Evolutionary conservation across 257 asterid species (phyloP).

Genomic region (Petunia axillaris): DNA sequence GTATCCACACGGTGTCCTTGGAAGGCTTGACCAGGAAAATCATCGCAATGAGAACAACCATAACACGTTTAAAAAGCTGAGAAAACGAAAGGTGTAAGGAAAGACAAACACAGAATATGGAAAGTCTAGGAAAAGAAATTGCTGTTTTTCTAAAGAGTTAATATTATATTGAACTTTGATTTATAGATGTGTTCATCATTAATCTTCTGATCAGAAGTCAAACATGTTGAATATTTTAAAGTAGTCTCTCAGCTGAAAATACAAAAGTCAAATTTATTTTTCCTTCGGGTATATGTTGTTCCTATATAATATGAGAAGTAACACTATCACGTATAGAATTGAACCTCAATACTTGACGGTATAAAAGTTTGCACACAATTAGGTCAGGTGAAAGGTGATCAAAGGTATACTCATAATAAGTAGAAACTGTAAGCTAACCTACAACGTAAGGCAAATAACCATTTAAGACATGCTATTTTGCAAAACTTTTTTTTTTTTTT

Average conservation of each 20-base stretch:
- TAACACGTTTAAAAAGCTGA: neutral
- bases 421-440: no score
- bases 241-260: no score
- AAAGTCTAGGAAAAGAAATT: constrained; percentile 15
- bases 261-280: neutral
- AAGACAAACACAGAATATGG: neutral
- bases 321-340: no score
- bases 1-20: neutral
- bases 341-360: neutral
- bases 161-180: neutral
- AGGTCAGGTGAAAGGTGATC: no score
- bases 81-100: constrained; percentile 12
- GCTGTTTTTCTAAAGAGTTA: neutral
- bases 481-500: no score
- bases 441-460: no score
- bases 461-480: no score
- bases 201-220: neutral
- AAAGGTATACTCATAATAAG: no score
- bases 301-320: no score
- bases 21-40: neutral
- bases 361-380: no score
- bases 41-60: neutral
- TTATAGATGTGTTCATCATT: neutral
- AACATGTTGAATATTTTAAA: neutral
- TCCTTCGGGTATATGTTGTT: no score